Evolutionary conservation across 1,139 yeast species (phyloP).

Genomic region (Yamadazyma trypodendri): DNA sequence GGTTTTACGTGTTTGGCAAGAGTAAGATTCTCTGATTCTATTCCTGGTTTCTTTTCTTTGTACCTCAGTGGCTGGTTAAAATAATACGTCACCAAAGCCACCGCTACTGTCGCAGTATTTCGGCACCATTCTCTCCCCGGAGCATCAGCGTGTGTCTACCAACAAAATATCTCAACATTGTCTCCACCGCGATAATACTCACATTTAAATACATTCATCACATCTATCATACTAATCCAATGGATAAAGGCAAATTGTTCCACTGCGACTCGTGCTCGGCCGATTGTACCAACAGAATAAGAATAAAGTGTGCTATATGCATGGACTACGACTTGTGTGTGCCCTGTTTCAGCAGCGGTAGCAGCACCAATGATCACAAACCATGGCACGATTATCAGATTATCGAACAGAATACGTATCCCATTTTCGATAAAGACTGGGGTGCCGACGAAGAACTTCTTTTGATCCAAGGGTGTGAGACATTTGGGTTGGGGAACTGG

Average conservation of each 20-base stretch:
- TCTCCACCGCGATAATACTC: not conserved
- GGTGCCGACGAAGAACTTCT: slow-evolving; percentile 97
- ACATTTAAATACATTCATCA: not conserved
- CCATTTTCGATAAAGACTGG: slow-evolving; percentile 89
- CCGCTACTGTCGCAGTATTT: no score
- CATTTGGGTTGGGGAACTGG: slow-evolving; percentile 94
- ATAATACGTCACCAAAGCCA: no score
- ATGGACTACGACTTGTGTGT: slow-evolving; percentile 94
- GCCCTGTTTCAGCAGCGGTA: slow-evolving; percentile 90
- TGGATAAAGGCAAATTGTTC: slow-evolving; percentile 48
- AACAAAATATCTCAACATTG: no score
- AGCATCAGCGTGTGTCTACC: no score
- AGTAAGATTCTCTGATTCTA: no score
- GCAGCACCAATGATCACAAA: slow-evolving; percentile 77
- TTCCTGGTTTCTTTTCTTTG: no score
- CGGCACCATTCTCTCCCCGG: no score
- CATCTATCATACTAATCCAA: not conserved
- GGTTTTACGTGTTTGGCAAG: no score
- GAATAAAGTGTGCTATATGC: slow-evolving; percentile 90
- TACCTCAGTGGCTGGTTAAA: no score
- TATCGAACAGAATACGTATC: slow-evolving; percentile 92
- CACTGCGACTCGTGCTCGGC: slow-evolving; percentile 96
- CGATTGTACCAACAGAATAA: slow-evolving; percentile 88
- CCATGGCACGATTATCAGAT: slow-evolving; percentile 94
- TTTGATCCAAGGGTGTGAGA: slow-evolving; percentile 87